Base-by-base conservation (phyloP, 2,329 filamentous ascomycete genomes). In the Chrysoporthe deuterocubensis region DNA sequence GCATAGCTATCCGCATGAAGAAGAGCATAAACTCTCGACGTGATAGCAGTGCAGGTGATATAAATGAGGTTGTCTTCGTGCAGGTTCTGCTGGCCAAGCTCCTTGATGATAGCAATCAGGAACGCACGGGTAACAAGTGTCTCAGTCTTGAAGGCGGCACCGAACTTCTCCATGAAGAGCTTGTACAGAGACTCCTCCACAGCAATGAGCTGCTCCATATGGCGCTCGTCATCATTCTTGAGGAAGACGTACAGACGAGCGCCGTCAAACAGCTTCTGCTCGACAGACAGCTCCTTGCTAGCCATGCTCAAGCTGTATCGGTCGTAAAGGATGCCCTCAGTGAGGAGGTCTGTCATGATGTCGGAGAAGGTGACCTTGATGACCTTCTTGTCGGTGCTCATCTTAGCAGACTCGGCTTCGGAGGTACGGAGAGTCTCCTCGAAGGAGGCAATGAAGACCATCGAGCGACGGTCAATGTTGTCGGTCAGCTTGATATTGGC, bases 381-480 rank as follows among this genome's bases (percentile, higher is more conserved):
- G 40, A 68, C 62, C 50, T 56, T 66, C 64, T 69, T 70, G 62
- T 64, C 63, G 4, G 62, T 48, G 44, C 54, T 68, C 46, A 46
- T 61, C 16, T 62, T 60, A 62, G 68, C 62, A 57, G 52, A 56
- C 48, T 67, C 68, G 3, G 68, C 63, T 59, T 66, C 54, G 34
- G 66, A 58, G 40, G 46, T 57, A 42, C 68, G 68, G 4, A 70
- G 68, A 14, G 68, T 61, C 66, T 70, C 68, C 66, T 70, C 68
- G 42, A 70, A 70, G 21, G 68, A 52, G 64, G 68, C 68, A 42
- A 70, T 68, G 26, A 70, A 70, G n/a, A 70, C 68, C 68, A 70
- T 70, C 52, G 68, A 64, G 32, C 68, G 68, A 46, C 68, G 68
- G 56, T 70, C 68, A 56, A 70, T 66, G 59, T 66, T 70, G 16